Evolutionary conservation across 257 asterid genomes (phyloP).

Genomic region (Nicotiana noctiflora): DNA sequence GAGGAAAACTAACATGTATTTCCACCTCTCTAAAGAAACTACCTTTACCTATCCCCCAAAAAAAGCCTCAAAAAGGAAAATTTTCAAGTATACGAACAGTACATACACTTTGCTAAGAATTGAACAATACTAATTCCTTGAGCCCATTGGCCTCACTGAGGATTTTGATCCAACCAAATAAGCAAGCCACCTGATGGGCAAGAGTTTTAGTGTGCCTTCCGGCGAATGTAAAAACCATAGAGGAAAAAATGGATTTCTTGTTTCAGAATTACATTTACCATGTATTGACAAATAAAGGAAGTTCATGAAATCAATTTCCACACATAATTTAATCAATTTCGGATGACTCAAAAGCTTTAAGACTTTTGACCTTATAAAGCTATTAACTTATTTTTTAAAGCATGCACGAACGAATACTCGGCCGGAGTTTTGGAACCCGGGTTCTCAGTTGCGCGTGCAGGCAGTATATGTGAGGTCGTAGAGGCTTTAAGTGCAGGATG

Average conservation of each 20-base stretch:
- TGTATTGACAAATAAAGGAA: background rate
- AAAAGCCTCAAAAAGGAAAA: background rate
- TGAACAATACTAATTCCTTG: background rate
- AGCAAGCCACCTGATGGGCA: background rate
- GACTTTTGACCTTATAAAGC: background rate
- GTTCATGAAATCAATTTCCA: background rate
- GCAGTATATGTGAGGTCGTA: no score
- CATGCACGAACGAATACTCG: no score
- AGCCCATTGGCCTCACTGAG: background rate
- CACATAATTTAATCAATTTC: background rate
- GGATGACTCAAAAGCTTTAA: background rate
- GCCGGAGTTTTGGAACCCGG: no score
- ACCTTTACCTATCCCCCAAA: background rate
- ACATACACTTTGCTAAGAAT: background rate
- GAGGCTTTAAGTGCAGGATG: no score
- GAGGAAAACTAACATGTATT: background rate
- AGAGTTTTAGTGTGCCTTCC: background rate
- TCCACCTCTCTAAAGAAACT: background rate
- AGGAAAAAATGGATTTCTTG: background rate
- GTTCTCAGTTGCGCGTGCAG: no score
- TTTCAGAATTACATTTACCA: background rate
- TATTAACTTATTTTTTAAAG: background rate
- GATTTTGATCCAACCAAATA: background rate
- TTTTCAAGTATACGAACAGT: background rate
- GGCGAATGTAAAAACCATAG: background rate